Evolutionary conservation across 169 alveolate species (phyloP), one percentile per base, ranked within the genome.

Genomic region (Eimeria sp.): DNA sequence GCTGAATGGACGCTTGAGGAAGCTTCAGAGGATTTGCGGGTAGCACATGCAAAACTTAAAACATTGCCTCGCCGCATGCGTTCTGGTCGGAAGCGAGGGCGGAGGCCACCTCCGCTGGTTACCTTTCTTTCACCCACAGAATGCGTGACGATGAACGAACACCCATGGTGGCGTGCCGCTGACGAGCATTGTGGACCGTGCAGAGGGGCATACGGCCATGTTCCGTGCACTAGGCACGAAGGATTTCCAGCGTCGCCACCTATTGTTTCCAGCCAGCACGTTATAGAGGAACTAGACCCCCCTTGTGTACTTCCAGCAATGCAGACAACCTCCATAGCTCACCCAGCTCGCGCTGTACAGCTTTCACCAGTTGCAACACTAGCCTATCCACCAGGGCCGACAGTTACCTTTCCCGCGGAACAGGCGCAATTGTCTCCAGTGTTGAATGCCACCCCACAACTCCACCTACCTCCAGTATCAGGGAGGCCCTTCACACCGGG

Each of bases 1-100:
- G 93, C 93, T 6, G 93, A 87, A 64, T 87, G 93, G 93, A 87
- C 93, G 46, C 82, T 87, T 40, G 93, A 87, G 10, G 93, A 87
- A 64, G 93, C 93, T 64, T 23, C 62, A 18, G 93, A 37, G 54
- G 93, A 87, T 46, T 72, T 87, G 25, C 54, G 93, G 33, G 16
- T 87, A 4, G 93, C 93, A 30, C 78, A 87, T 87, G 93, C 82
- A 60, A 87, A 87, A 71, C 93, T 87, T 13, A 87, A 87, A 33
- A 87, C 93, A 9, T 64, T 87, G 23, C 93, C 93, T 23, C 93
- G 93, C 33, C 93, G 83, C 37, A 87, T 87, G 93, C 93, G 93
- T 43, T 62, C 93, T 60, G 93, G 93, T 27, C 93, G 93, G 30
- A 62, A 68, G 66, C 58, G 93, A 25, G 82, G 82, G 64, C 60